A percentile compares a stretch with the other conserved stretches of the same genome.
These are phyloP conservation scores for Amanita pseudoporphyria DNA, from an alignment of 768 basidiomycete species.

Conservation along the genomic window DNA sequence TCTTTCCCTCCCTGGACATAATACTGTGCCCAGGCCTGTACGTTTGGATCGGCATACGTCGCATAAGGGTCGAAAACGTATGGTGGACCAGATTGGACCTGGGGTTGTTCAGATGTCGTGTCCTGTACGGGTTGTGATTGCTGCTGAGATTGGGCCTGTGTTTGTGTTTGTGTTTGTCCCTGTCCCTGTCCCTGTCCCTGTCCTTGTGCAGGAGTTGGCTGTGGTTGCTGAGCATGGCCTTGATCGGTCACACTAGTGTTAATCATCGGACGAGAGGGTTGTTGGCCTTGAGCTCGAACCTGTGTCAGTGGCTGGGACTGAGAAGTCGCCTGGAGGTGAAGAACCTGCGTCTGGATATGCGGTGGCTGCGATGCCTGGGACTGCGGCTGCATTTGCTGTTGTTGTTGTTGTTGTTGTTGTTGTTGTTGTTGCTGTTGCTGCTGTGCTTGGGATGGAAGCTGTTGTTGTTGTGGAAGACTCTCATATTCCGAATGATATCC, in stretches of 20 bases:
- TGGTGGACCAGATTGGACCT: slow-evolving; percentile 33
- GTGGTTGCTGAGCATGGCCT: slow-evolving; percentile 18
- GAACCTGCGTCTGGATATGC: not conserved
- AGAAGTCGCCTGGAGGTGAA: slow-evolving; percentile 12
- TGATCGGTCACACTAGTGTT: slow-evolving; percentile 3
- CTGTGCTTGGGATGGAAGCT: too few species aligned
- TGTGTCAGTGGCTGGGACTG: slow-evolving; percentile 14
- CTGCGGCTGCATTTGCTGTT: too few species aligned
- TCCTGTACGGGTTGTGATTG: slow-evolving; percentile 13
- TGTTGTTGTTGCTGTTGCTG: too few species aligned
- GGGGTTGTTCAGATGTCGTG: slow-evolving; percentile 11
- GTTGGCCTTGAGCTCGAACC: slow-evolving; percentile 16
- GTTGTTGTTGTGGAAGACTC: slow-evolving; percentile 14
- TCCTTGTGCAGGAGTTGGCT: slow-evolving; percentile 9
- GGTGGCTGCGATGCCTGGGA: too few species aligned
- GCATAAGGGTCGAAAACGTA: slow-evolving; percentile 53
- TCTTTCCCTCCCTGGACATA: slow-evolving; percentile 76
- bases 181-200: not conserved
- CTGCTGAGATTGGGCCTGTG: too few species aligned
- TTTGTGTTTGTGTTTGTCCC: not conserved
- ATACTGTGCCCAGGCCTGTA: slow-evolving; percentile 82
- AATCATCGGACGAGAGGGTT: not conserved
- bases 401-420: too few species aligned
- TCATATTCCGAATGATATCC: slow-evolving; percentile 10
- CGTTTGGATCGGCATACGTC: slow-evolving; percentile 70